Evolutionary conservation across 1,284 basidiomycete species (phyloP), one percentile per base, ranked within the genome.

Genomic region (Apiotrichum sp.): DNA sequence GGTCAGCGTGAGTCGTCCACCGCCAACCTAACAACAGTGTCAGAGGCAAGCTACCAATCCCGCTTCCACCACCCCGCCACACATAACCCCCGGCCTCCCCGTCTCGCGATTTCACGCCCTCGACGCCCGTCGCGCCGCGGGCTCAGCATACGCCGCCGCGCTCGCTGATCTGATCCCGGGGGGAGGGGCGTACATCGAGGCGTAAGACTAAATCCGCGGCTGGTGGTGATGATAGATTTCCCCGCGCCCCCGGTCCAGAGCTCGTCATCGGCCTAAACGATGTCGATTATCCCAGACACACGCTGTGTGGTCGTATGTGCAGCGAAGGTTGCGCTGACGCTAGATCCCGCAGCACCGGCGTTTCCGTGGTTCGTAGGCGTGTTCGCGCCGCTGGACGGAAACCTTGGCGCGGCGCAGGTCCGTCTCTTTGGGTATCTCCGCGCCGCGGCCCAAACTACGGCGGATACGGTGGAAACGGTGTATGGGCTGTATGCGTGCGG

Each of bases 331-430:
- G 33, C 13, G 11, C 35, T 36, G 35, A 36, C 11, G 7, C 6
- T 8, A 46, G 51, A 35, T 1, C 51, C 44, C 14, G 35, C 43
- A 4, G 36, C 44, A 4, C 44, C 52, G 13, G 47, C 44, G 52
- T 53, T 47, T 29, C 52, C 52, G 38, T 53, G 52, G 52, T 2
- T 53, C 6, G 29, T 53, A 2, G 36, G 6, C n/a, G 32, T 8
- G 31, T 1, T 45, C 3, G 16, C 8, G 8, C 39, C 52, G 5
- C 38, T 47, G 9, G 33, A 38, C 36, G 14, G 8, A 13, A 42
- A 36, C 45, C 3, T 47, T 7, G 52, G 52, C 13, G 38, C 14
- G 8, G 52, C 45, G 7, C 44, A 47, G 5, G 29, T 53, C 31
- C 10, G 29, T 4, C 29, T 34, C 10, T 29, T 16, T 42, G 4